phyloP scores from a whole-genome alignment of 2,329 filamentous ascomycete genomes.

The Aspergillus jensenii region DNA sequence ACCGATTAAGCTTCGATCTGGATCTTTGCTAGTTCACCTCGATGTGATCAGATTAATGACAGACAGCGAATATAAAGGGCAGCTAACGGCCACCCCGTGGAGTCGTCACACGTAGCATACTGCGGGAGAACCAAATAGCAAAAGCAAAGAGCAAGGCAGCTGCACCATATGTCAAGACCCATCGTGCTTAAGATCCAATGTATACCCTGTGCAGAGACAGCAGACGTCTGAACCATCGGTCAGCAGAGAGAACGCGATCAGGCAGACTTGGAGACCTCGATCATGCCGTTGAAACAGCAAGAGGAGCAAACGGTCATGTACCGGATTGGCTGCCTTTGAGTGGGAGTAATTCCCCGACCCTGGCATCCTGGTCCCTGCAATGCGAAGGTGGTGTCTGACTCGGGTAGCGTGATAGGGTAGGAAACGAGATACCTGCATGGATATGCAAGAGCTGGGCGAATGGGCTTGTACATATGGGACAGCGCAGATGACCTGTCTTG shows the following conservation, averaged over 20 bases:
- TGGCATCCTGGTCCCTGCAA: background rate
- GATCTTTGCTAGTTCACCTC: background rate
- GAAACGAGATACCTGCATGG: background rate
- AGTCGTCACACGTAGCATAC: background rate
- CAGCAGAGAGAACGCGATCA: background rate
- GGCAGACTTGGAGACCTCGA: background rate
- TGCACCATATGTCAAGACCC: background rate
- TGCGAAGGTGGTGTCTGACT: background rate
- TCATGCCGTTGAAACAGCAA: background rate
- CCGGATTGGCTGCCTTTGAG: background rate
- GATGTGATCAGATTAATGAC: background rate
- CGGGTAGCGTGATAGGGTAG: background rate
- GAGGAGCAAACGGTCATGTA: background rate
- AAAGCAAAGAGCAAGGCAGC: background rate
- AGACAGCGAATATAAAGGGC: background rate
- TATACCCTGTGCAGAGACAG: background rate
- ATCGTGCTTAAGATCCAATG: background rate
- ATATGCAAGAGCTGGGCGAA: background rate
- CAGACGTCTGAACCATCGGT: background rate
- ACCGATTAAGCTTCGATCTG: background rate
- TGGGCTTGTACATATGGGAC: background rate
- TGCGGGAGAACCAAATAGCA: background rate
- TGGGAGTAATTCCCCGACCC: background rate
- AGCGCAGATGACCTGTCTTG: background rate
- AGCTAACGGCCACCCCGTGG: background rate